Evolutionary conservation across 805 yeast species (phyloP), one percentile per base, ranked within the genome.

Genomic region (Ogataea polymorpha): DNA sequence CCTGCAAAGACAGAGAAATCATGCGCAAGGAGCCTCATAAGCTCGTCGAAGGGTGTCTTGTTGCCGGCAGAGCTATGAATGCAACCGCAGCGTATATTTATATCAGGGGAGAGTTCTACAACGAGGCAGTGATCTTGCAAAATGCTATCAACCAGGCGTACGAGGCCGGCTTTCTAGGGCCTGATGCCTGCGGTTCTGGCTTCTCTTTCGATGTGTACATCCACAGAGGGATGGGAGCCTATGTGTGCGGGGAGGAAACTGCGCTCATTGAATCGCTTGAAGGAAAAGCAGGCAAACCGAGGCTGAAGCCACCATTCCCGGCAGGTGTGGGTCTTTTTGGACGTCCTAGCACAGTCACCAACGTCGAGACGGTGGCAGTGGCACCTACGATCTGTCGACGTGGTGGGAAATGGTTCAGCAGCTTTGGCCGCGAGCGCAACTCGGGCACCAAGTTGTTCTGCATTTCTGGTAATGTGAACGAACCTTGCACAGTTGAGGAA

Each of bases 151-250:
- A 87, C 65, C 91, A 87, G 67, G 95, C 95, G 17, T 87, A 87
- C 66, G 73, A 74, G 48, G 87, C 79, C 35, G 95, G 95, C 2
- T 71, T 80, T 32, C 67, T 87, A 49, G 96, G 96, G 54, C 83
- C 82, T 62, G 74, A 87, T 60, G 89, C 93, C 4, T 87, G 96
- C 67, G 95, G 91, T 14, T 76, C 89, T 2, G 96, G 95, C 38
- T 87, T 79, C 65, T 80, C 79, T 55, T 86, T 86, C 56, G 96
- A 87, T 62, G 79, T 87, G 35, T 87, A 73, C 63, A 75, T 87
- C 54, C 96, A 87, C 69, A 79, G 96, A 61, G 96, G 96, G 53
- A 85, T 85, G 88, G 96, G 96, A 49, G 96, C 96, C 9, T 87
- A 87, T 66, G 76, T 87, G 37, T 87, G 96, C 68, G 96, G 96